These are phyloP conservation scores for Prunus mira DNA, from an alignment of 306 rosid species.

Conservation along the genomic window DNA sequence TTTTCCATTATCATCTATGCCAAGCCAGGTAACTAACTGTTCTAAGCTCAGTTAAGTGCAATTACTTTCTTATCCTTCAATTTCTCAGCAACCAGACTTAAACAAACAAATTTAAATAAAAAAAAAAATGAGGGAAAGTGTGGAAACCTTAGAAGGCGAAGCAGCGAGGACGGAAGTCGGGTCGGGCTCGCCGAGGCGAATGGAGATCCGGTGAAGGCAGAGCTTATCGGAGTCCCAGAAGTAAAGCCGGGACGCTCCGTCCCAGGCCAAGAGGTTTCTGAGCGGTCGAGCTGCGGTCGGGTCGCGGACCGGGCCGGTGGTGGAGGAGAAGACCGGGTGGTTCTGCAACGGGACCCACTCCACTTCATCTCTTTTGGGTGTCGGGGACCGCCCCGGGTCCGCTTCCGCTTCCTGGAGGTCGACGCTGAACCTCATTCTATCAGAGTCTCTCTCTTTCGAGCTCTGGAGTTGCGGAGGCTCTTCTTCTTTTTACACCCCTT, in stretches of 20 bases:
- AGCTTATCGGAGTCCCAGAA: slow-evolving; percentile 64
- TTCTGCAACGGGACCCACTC: slow-evolving; percentile 78
- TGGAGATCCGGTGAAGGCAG: slow-evolving; percentile 67
- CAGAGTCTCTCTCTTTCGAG: background rate
- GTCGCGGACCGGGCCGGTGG: slow-evolving; percentile 6
- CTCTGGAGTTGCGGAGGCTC: background rate
- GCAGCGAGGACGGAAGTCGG: slow-evolving; percentile 74
- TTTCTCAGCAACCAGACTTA: slow-evolving; percentile 9
- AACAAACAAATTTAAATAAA: background rate
- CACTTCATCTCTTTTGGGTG: slow-evolving; percentile 54
- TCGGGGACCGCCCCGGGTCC: slow-evolving; percentile 42
- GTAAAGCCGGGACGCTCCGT: slow-evolving; percentile 81
- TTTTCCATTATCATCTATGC: background rate
- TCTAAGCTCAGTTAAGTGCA: background rate
- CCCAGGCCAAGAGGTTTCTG: slow-evolving; percentile 68
- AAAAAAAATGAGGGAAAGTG: slow-evolving; percentile 4
- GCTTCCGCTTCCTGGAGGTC: slow-evolving; percentile 39
- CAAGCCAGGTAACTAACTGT: background rate
- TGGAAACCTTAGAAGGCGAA: slow-evolving; percentile 69
- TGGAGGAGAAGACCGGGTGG: slow-evolving; percentile 64
- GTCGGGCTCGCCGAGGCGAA: slow-evolving; percentile 86
- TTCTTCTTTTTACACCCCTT: background rate
- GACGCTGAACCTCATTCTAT: slow-evolving; percentile 45
- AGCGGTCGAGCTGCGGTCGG: slow-evolving; percentile 15
- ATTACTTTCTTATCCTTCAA: background rate